phyloP scores from a whole-genome alignment of 1,139 yeast species.

The Lodderomyces beijingensis region DNA sequence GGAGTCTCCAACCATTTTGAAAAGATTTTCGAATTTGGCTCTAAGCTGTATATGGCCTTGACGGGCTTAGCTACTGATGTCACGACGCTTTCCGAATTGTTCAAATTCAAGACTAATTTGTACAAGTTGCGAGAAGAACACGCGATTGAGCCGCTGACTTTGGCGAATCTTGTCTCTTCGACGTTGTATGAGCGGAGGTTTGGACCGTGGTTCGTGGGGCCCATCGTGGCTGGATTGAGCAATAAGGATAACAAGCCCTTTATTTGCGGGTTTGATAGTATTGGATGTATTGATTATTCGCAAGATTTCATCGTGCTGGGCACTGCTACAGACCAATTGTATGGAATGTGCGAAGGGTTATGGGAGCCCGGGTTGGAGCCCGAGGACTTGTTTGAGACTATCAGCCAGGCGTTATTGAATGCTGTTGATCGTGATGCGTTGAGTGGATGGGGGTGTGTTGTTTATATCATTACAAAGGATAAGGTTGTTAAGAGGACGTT shows the following conservation, averaged over 20 bases:
- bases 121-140: slow-evolving; percentile 92
- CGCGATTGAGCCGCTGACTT: slow-evolving; percentile 84
- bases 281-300: slow-evolving; percentile 95
- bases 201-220: slow-evolving; percentile 96
- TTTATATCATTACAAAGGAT: slow-evolving; percentile 88
- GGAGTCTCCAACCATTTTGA: slow-evolving; percentile 93
- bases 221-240: slow-evolving; percentile 87
- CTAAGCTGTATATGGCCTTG: slow-evolving; percentile 78
- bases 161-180: slow-evolving; percentile 88
- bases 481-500: slow-evolving; percentile 82
- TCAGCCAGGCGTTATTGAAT: slow-evolving; percentile 87
- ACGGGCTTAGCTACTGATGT: slow-evolving; percentile 97
- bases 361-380: slow-evolving; percentile 93
- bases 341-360: slow-evolving; percentile 98
- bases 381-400: slow-evolving; percentile 93
- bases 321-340: slow-evolving; percentile 91
- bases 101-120: slow-evolving; percentile 80
- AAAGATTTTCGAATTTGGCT: slow-evolving; percentile 79
- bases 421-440: slow-evolving; percentile 98
- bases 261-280: slow-evolving; percentile 91
- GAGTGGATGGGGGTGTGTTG: slow-evolving; percentile 98
- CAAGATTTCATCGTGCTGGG: slow-evolving; percentile 96
- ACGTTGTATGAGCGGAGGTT: slow-evolving; percentile 88
- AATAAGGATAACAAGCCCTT: slow-evolving; percentile 73
- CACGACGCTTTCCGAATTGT: slow-evolving; percentile 73